A percentile compares a stretch with the other conserved stretches of the same genome.
Evolutionary conservation across 192 early-diverging fungal species (phyloP).

Genomic region (Coemansia sp.): DNA sequence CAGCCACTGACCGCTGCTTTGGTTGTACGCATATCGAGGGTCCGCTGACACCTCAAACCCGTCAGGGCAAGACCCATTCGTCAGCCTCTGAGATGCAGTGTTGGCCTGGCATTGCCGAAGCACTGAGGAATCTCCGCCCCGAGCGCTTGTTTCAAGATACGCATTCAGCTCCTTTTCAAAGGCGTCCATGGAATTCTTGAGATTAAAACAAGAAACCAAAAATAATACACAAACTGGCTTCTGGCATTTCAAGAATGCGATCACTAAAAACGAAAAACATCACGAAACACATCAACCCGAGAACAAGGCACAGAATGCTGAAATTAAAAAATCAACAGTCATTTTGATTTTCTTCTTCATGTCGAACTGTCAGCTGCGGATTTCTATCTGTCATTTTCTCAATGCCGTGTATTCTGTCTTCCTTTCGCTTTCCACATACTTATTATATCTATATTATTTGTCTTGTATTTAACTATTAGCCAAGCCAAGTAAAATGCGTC

Average conservation of each 20-base stretch:
- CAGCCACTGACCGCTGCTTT: constrained; percentile 53
- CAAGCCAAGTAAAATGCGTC: constrained; percentile 8
- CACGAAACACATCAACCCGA: no score
- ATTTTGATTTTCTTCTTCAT: no score
- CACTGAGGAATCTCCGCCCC: background rate
- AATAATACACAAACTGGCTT: background rate
- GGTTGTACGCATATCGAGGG: constrained; percentile 52
- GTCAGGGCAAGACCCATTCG: constrained; percentile 2
- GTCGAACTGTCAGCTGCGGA: no score
- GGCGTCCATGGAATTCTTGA: background rate
- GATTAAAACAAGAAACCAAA: background rate
- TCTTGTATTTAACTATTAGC: background rate
- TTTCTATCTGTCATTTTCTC: no score
- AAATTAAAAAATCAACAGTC: no score
- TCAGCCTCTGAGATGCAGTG: background rate
- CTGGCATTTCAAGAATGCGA: no score
- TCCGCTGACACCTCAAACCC: constrained; percentile 43
- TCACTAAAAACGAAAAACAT: no score
- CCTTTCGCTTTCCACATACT: no score
- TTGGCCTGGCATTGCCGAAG: background rate
- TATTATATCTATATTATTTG: constrained; percentile 7
- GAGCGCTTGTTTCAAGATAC: constrained; percentile 16
- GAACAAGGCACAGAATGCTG: no score
- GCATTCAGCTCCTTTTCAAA: constrained; percentile 33
- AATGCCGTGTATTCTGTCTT: no score